Conservation (phyloP, 2,329 filamentous ascomycete genomes). For the Claviceps africana region DNA sequence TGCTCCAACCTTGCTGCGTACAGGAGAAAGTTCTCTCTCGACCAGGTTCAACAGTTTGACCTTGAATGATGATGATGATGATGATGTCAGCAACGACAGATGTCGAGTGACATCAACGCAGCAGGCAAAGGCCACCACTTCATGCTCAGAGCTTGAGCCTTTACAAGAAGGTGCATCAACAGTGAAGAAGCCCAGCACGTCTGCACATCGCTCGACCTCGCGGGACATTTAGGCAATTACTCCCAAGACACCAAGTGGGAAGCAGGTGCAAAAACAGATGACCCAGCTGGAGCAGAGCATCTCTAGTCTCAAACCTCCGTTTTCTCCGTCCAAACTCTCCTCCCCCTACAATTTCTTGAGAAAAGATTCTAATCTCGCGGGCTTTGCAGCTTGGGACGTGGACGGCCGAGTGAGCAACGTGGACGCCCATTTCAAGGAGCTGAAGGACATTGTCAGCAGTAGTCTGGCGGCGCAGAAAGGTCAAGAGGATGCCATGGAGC, state of each 20-base stretch:
- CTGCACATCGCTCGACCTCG: slow-evolving; percentile 7
- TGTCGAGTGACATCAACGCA: slow-evolving; percentile 33
- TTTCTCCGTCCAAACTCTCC: slow-evolving; percentile 25
- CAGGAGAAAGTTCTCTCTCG: slow-evolving; percentile 31
- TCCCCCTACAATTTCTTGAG: slow-evolving; percentile 47
- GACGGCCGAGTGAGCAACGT: slow-evolving; percentile 63
- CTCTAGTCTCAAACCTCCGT: slow-evolving; percentile 19
- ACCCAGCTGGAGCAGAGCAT: slow-evolving; percentile 19
- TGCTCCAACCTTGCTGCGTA: slow-evolving; percentile 15
- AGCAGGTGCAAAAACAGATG: slow-evolving; percentile 18
- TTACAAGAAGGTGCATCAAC: slow-evolving; percentile 9
- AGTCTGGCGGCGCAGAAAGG: slow-evolving; percentile 53
- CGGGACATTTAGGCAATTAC: slow-evolving; percentile 18
- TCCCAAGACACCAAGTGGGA: slow-evolving; percentile 20
- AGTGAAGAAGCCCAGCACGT: slow-evolving; percentile 6
- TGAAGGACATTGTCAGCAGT: slow-evolving; percentile 59
- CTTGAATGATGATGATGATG: slow-evolving; percentile 21
- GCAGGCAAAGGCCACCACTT: slow-evolving; percentile 13
- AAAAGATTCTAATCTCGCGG: slow-evolving; percentile 57
- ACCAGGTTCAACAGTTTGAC: slow-evolving; percentile 25
- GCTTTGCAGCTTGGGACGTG: slow-evolving; percentile 62
- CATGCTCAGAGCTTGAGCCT: slow-evolving; percentile 9
- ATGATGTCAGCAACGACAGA: slow-evolving; percentile 11
- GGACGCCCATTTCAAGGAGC: slow-evolving; percentile 55
- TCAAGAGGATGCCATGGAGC: slow-evolving; percentile 58